phyloP scores from a whole-genome alignment of 2,329 filamentous ascomycete genomes.

The Knufia petricola region DNA sequence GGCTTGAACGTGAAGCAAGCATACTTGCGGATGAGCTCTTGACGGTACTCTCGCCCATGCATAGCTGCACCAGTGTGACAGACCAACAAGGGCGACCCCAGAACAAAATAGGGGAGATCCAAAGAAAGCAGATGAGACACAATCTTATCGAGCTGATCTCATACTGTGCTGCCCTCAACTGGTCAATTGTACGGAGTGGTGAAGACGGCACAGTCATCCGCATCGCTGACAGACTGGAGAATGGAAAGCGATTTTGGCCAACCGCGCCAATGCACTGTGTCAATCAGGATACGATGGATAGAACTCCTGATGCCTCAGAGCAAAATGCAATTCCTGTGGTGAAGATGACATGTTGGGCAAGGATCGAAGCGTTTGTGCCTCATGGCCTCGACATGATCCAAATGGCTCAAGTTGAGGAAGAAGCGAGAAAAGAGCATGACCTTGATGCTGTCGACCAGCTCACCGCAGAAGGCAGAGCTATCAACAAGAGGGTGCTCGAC shows the following conservation, averaged over 20 bases:
- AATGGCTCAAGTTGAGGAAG: background rate
- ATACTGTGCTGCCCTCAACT: constrained; percentile 10
- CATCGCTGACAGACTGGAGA: constrained; percentile 12
- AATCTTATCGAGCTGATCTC: constrained; percentile 11
- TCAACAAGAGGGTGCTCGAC: background rate
- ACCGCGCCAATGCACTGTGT: constrained; percentile 8
- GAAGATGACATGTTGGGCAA: constrained; percentile 20
- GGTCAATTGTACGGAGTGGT: constrained; percentile 15
- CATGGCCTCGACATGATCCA: background rate
- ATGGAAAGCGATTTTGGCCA: constrained; percentile 11
- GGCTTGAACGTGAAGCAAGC: constrained; percentile 4
- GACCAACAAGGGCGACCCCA: background rate
- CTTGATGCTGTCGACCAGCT: background rate
- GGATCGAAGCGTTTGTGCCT: constrained; percentile 14
- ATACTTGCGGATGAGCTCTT: constrained; percentile 10
- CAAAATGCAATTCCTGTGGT: constrained; percentile 9
- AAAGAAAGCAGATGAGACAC: constrained; percentile 4
- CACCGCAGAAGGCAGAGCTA: background rate
- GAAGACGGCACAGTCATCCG: constrained; percentile 14
- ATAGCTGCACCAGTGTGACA: constrained; percentile 4
- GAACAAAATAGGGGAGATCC: background rate
- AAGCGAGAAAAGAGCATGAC: background rate
- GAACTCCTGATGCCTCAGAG: background rate
- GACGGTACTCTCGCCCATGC: constrained; percentile 11
- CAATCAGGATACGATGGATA: constrained; percentile 8